A percentile compares a stretch with the other conserved stretches of the same genome.
Evolutionary conservation across 257 asterid genomes (phyloP).

Genomic region (Parsonsia alboflavescens): DNA sequence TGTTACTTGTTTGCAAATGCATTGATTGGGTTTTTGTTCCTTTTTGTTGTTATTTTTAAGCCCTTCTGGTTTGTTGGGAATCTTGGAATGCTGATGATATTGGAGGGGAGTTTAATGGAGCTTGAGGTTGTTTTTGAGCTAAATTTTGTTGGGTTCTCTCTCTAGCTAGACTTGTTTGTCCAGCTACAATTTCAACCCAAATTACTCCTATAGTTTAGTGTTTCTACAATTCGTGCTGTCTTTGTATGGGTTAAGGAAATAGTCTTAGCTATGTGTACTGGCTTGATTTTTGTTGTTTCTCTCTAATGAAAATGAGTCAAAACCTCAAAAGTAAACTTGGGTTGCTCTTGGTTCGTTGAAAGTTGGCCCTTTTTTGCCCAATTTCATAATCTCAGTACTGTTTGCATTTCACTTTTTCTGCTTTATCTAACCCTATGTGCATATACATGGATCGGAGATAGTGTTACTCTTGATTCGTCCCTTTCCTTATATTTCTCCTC

Average conservation of each 20-base stretch:
- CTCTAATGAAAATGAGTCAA: not conserved
- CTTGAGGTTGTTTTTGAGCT: not conserved
- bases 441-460: constrained; percentile 6
- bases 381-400: not conserved
- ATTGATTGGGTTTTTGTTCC: not conserved
- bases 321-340: constrained; percentile 4
- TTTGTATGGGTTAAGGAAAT: not conserved
- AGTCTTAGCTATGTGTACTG: not conserved
- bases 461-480: constrained; percentile 9
- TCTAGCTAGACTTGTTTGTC: not conserved
- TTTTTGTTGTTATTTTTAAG: not conserved
- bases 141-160: constrained; percentile 10
- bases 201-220: not conserved
- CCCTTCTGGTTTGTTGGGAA: not conserved
- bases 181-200: constrained; percentile 12
- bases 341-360: not conserved
- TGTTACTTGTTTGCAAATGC: not conserved
- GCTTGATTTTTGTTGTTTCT: constrained; percentile 8
- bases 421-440: constrained; percentile 13
- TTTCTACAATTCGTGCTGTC: not conserved
- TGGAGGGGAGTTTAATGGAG: not conserved
- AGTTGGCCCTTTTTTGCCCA: not conserved
- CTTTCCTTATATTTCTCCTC: not conserved
- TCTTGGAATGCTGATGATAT: not conserved
- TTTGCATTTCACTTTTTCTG: not conserved